These are phyloP conservation scores for Podospora australis DNA, from an alignment of 495 filamentous ascomycete genomes.

Conservation along the genomic window DNA sequence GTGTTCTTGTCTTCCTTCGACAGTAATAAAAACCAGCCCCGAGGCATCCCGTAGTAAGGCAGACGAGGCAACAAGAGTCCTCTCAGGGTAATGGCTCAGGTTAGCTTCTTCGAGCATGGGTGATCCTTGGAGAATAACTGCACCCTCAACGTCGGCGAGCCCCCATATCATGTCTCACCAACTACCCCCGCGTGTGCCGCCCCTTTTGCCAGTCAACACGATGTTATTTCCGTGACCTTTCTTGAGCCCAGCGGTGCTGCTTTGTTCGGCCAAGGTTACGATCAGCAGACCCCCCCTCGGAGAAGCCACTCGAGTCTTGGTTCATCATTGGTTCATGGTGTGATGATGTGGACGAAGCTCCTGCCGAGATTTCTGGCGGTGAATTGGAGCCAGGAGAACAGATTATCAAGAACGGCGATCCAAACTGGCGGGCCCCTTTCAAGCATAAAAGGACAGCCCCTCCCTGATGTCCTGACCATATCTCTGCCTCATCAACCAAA, in stretches of 20 bases:
- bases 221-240: constrained; percentile 5
- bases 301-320: constrained; percentile 3
- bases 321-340: constrained; percentile 12
- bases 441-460: constrained; percentile 3
- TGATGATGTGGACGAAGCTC: constrained; percentile 1
- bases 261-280: constrained; percentile 12
- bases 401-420: background rate
- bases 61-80: constrained; percentile 15
- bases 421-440: background rate
- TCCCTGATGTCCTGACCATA: background rate
- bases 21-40: background rate
- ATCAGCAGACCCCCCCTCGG: constrained; percentile 26
- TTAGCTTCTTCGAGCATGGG: constrained; percentile 4
- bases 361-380: constrained; percentile 22
- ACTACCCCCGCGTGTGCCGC: constrained; percentile 10
- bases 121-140: constrained; percentile 7
- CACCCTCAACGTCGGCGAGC: constrained; percentile 3
- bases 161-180: constrained; percentile 9
- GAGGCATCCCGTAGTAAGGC: background rate
- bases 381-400: constrained; percentile 4
- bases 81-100: constrained; percentile 6
- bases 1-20: background rate
- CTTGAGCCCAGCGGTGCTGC: constrained; percentile 5
- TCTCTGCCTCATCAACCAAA: background rate
- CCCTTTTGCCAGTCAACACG: constrained; percentile 6